Evolutionary conservation across 495 filamentous ascomycete species (phyloP).

Genomic region (Annulohypoxylon maeteangense): DNA sequence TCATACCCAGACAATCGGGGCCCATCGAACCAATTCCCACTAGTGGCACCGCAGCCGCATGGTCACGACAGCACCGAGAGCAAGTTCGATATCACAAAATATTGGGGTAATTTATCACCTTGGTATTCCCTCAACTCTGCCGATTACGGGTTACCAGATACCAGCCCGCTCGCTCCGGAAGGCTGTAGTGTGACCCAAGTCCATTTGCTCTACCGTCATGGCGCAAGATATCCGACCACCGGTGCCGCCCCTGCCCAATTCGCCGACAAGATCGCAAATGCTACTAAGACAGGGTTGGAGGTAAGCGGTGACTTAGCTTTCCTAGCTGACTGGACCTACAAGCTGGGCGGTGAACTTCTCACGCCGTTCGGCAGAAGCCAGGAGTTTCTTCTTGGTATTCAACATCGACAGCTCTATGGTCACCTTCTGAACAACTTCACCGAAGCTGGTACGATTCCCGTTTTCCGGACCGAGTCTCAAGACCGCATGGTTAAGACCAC

Average conservation of each 20-base stretch:
- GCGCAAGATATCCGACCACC: conserved; percentile 45
- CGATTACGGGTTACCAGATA: conserved; percentile 45
- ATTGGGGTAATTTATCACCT: conserved; percentile 48
- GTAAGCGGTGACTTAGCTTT: conserved; percentile 63
- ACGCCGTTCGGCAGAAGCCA: conserved; percentile 54
- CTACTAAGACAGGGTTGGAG: conserved; percentile 38
- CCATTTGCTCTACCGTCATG: conserved; percentile 53
- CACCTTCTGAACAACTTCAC: conserved; percentile 56
- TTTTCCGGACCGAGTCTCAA: conserved; percentile 53
- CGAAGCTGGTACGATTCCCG: conserved; percentile 46
- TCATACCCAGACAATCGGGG: conserved; percentile 44
- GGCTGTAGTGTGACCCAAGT: conserved; percentile 65
- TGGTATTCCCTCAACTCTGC: conserved; percentile 48
- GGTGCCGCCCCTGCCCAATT: conserved; percentile 42
- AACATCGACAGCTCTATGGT: conserved; percentile 58
- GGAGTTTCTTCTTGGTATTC: conserved; percentile 52
- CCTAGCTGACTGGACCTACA: conserved; percentile 63
- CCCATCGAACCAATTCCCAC: conserved; percentile 44
- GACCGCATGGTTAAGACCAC: conserved; percentile 54
- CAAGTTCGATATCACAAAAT: conserved; percentile 45
- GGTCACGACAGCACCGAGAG: conserved; percentile 24
- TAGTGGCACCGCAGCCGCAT: conserved; percentile 41
- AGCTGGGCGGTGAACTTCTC: conserved; percentile 63
- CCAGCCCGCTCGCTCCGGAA: conserved; percentile 43
- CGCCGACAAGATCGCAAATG: conserved; percentile 46